Conservation (phyloP, 805 yeast species). For the Lipomyces orientalis region DNA sequence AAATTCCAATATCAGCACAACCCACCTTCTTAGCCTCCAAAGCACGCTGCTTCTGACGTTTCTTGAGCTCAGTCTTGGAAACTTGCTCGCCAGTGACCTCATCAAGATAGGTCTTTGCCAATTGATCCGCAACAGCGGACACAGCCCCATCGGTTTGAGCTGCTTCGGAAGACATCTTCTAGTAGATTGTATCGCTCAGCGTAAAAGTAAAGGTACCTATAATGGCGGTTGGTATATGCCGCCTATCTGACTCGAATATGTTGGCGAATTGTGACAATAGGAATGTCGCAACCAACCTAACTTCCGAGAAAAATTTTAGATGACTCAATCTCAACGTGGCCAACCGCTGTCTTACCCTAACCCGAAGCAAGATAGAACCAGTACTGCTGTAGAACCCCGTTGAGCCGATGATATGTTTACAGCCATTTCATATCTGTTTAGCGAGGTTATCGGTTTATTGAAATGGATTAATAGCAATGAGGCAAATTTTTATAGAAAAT, state of each 20-base stretch:
- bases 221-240: background rate
- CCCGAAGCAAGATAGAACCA: background rate
- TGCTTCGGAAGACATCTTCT: conserved; percentile 1
- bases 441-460: too few species aligned
- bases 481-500: too few species aligned
- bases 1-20: background rate
- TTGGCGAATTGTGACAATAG: background rate
- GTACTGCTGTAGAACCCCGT: too few species aligned
- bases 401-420: too few species aligned
- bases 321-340: background rate
- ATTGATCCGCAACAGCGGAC: conserved; percentile 67
- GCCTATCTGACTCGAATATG: too few species aligned
- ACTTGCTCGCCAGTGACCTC: conserved; percentile 96
- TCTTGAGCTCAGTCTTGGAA: conserved; percentile 94
- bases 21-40: conserved; percentile 74
- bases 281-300: background rate
- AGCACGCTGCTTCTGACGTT: conserved; percentile 89
- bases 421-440: too few species aligned
- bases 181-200: background rate
- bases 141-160: conserved; percentile 21
- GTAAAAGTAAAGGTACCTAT: background rate
- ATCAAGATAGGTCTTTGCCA: conserved; percentile 67
- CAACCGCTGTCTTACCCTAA: background rate
- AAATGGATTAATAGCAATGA: too few species aligned
- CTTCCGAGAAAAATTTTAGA: background rate